These are phyloP conservation scores for Fusarium sp. DNA, from an alignment of 2,329 filamentous ascomycete species.

Conservation along the genomic window DNA sequence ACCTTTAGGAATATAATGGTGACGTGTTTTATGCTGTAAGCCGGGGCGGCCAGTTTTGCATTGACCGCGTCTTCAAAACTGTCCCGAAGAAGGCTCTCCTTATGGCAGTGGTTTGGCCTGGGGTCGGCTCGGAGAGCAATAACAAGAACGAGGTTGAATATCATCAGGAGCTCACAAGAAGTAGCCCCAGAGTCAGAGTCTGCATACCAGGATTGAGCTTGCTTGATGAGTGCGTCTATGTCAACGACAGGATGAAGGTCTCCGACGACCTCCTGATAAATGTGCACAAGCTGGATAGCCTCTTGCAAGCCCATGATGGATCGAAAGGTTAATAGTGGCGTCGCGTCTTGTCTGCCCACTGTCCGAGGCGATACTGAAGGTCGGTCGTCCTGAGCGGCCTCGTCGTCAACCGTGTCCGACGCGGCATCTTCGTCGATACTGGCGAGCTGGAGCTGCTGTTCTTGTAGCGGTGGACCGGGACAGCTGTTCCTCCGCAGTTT, in stretches of 20 bases:
- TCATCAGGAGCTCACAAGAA: constrained; percentile 11
- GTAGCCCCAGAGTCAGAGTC: constrained; percentile 16
- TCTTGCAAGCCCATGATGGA: constrained; percentile 20
- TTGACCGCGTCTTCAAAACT: constrained; percentile 30
- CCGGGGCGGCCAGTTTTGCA: constrained; percentile 26
- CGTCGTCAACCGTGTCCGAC: constrained; percentile 1
- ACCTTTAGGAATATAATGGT: constrained; percentile 28
- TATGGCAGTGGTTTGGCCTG: not conserved
- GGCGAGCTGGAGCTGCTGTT: constrained; percentile 24
- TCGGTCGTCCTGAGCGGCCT: not conserved
- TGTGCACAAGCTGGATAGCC: constrained; percentile 12
- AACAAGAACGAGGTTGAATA: constrained; percentile 19
- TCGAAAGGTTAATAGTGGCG: constrained; percentile 23
- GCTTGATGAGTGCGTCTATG: constrained; percentile 7
- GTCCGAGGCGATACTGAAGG: not conserved
- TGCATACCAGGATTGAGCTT: constrained; percentile 20
- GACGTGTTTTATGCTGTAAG: constrained; percentile 25
- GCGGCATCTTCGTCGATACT: constrained; percentile 23
- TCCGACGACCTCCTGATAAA: constrained; percentile 27
- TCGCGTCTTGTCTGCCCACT: constrained; percentile 12
- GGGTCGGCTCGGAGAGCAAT: constrained; percentile 24
- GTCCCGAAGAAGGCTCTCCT: constrained; percentile 15
- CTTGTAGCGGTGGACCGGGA: constrained; percentile 4
- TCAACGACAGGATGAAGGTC: constrained; percentile 29
- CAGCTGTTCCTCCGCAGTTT: constrained; percentile 25